Evolutionary conservation across 805 yeast genomes (phyloP).

Genomic region (Wickerhamiella australiensis): DNA sequence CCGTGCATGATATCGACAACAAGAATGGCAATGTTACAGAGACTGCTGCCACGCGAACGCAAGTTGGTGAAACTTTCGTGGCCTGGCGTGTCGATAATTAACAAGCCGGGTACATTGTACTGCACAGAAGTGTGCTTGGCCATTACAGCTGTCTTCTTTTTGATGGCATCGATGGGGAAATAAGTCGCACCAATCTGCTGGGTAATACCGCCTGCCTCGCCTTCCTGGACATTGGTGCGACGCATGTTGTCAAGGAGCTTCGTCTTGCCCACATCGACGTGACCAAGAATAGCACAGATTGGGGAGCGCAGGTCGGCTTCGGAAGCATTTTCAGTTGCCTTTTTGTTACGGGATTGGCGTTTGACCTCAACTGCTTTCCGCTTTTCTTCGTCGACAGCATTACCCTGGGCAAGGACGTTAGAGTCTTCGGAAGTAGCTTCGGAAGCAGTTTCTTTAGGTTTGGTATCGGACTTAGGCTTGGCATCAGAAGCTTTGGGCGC

Average conservation of each 20-base stretch:
- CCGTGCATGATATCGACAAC: constrained; percentile 99
- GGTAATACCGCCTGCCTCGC: constrained; percentile 99
- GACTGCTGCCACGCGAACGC: constrained; percentile 96
- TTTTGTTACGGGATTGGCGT: constrained; percentile 29
- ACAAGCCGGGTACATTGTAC: constrained; percentile 92
- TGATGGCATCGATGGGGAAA: constrained; percentile 92
- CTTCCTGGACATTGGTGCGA: constrained; percentile 98
- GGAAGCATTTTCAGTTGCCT: constrained; percentile 29
- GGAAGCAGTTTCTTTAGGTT: constrained; percentile 2
- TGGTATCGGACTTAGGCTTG: constrained; percentile 23
- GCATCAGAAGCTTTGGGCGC: constrained; percentile 14
- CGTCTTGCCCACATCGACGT: constrained; percentile 99
- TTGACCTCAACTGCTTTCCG: constrained; percentile 33
- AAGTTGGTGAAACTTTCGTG: constrained; percentile 98
- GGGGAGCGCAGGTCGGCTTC: constrained; percentile 82
- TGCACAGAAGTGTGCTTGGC: constrained; percentile 62
- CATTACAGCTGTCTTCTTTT: constrained; percentile 86
- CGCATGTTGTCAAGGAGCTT: constrained; percentile 92
- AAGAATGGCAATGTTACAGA: constrained; percentile 97
- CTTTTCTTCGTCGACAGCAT: constrained; percentile 28
- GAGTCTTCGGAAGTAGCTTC: neutral
- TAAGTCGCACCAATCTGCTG: constrained; percentile 99
- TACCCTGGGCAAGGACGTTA: constrained; percentile 14
- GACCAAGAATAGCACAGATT: constrained; percentile 97
- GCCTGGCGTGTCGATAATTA: constrained; percentile 97